These are phyloP conservation scores for Dovyalis caffra DNA, from an alignment of 345 rosid genomes.

Conservation along the genomic window DNA sequence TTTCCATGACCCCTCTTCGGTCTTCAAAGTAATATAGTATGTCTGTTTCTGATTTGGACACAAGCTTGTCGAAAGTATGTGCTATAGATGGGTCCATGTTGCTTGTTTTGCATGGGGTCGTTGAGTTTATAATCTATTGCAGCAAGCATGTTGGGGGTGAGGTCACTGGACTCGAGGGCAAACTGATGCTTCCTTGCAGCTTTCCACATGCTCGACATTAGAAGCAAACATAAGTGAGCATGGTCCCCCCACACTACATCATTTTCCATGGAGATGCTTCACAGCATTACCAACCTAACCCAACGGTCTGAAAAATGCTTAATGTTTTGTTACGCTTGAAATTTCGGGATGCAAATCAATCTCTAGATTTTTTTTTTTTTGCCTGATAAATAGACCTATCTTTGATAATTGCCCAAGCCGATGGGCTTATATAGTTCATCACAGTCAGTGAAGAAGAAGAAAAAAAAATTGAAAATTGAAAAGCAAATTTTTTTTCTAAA, in stretches of 20 bases:
- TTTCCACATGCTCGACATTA: background rate
- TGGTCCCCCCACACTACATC: background rate
- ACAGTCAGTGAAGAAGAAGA: too few relatives aligned
- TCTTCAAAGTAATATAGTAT: background rate
- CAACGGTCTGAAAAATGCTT: too few relatives aligned
- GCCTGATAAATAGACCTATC: background rate
- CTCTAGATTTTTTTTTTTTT: too few relatives aligned
- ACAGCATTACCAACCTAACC: too few relatives aligned
- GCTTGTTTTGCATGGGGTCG: background rate
- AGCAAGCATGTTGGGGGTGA: background rate
- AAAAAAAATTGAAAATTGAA: too few relatives aligned
- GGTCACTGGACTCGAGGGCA: background rate
- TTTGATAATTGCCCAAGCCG: background rate
- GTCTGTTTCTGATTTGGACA: too few relatives aligned
- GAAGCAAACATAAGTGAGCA: constrained; percentile 11
- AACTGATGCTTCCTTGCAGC: constrained; percentile 9
- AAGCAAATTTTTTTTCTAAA: too few relatives aligned
- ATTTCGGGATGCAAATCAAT: too few relatives aligned
- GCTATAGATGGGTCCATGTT: background rate
- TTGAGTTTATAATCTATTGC: background rate
- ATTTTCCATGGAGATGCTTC: background rate
- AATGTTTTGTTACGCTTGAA: too few relatives aligned
- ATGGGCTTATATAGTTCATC: background rate
- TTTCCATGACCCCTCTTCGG: background rate
- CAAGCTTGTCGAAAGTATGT: background rate